phyloP scores from a whole-genome alignment of 768 basidiomycete species.

The Phylloporus sp. region DNA sequence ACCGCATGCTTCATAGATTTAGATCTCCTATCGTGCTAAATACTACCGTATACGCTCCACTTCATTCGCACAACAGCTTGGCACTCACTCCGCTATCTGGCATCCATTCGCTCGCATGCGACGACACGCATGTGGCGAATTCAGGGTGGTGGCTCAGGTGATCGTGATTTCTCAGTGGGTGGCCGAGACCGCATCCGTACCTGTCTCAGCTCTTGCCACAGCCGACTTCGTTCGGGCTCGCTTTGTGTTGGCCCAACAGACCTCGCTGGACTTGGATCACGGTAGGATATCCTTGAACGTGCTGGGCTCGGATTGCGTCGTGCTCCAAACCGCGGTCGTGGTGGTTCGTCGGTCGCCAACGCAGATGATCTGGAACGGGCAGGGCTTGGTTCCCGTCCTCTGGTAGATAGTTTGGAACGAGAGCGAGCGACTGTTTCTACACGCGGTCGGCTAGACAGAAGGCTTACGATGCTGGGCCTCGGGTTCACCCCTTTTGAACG shows the following conservation, averaged over 20 bases:
- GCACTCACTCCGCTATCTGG: conserved; percentile 7
- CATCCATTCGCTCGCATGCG: conserved; percentile 10
- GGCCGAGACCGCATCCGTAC: conserved; percentile 46
- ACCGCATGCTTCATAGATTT: conserved; percentile 17
- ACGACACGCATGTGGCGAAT: conserved; percentile 13
- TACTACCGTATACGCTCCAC: conserved; percentile 7
- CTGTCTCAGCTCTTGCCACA: conserved; percentile 56
- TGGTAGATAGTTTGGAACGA: conserved; percentile 24
- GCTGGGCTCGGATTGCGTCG: conserved; percentile 40
- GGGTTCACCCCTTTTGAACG: conserved; percentile 25
- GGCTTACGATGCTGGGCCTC: conserved; percentile 36
- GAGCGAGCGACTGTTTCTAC: conserved; percentile 24
- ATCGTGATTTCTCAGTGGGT: conserved; percentile 40
- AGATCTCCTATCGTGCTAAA: conserved; percentile 14
- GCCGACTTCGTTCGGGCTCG: conserved; percentile 39
- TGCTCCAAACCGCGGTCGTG: conserved; percentile 34
- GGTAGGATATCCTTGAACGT: conserved; percentile 30
- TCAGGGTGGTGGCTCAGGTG: conserved; percentile 37
- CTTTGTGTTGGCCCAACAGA: conserved; percentile 29
- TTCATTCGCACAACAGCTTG: conserved; percentile 7
- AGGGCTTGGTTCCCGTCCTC: conserved; percentile 32
- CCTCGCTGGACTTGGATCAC: conserved; percentile 27
- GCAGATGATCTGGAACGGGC: conserved; percentile 27
- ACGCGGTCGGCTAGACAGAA: conserved; percentile 34
- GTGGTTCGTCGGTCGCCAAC: conserved; percentile 19